Evolutionary conservation across 2,329 filamentous ascomycete genomes (phyloP).

Genomic region (Colletotrichum sp.): DNA sequence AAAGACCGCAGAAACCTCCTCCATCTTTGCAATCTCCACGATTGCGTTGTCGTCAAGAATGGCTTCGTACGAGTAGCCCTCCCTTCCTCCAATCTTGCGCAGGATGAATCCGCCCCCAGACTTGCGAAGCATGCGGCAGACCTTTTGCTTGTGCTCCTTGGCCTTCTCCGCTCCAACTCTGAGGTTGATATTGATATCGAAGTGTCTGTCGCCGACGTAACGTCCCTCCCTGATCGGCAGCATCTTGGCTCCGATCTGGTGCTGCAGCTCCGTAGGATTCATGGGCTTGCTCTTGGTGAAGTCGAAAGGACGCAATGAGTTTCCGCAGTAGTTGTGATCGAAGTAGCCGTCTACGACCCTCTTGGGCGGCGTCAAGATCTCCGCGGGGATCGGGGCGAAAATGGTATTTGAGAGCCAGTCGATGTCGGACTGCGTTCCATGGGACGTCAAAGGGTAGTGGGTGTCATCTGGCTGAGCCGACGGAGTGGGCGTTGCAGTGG

Average conservation of each 20-base stretch:
- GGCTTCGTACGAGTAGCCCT: background rate
- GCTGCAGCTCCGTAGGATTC: background rate
- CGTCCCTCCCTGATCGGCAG: background rate
- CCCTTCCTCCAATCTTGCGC: background rate
- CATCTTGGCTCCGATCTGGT: background rate
- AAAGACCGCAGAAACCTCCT: background rate
- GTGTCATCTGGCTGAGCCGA: background rate
- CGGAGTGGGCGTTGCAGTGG: background rate
- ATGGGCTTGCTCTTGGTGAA: background rate
- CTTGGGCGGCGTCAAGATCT: background rate
- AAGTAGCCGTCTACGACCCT: background rate
- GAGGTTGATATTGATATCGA: background rate
- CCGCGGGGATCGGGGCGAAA: background rate
- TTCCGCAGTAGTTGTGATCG: background rate
- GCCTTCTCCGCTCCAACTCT: background rate
- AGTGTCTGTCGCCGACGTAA: background rate
- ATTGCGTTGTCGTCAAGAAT: background rate
- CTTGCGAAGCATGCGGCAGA: background rate
- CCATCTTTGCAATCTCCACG: background rate
- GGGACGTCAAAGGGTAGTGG: background rate
- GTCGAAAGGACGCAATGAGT: background rate
- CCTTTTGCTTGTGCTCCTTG: background rate
- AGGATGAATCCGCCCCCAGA: background rate
- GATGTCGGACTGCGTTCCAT: background rate
- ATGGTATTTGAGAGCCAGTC: background rate